Percentiles rank a stretch among this genome's conserved stretches.
Conservation (phyloP, 1,284 basidiomycete genomes). For the Ustilago bromivora region DNA sequence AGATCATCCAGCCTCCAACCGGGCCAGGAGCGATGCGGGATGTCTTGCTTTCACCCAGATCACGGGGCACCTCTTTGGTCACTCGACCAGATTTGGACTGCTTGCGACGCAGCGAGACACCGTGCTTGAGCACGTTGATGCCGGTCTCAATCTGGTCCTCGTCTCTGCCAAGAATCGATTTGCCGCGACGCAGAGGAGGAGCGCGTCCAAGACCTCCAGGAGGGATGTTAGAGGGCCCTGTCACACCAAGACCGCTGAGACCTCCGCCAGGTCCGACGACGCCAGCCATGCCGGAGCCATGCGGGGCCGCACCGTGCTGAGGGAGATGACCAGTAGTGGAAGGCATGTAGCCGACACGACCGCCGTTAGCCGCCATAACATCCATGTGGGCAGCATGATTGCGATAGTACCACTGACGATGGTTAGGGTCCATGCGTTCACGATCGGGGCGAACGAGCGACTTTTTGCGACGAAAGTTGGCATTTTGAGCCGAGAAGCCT, state of each 20-base stretch:
- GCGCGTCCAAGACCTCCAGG: slow-evolving; percentile 60
- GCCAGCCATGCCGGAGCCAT: slow-evolving; percentile 49
- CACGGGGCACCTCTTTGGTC: slow-evolving; percentile 57
- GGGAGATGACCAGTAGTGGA: slow-evolving; percentile 68
- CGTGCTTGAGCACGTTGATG: slow-evolving; percentile 68
- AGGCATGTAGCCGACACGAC: slow-evolving; percentile 66
- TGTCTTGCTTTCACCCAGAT: slow-evolving; percentile 50
- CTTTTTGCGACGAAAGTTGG: slow-evolving; percentile 81
- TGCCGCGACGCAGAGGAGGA: slow-evolving; percentile 64
- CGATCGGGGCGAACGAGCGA: slow-evolving; percentile 92
- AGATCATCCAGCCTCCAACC: slow-evolving; percentile 94
- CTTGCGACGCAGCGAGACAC: slow-evolving; percentile 64
- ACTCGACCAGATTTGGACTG: slow-evolving; percentile 44
- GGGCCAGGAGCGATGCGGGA: slow-evolving; percentile 75
- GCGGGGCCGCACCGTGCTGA: slow-evolving; percentile 66
- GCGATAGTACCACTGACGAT: slow-evolving; percentile 95
- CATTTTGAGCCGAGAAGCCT: slow-evolving; percentile 56
- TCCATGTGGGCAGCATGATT: slow-evolving; percentile 85
- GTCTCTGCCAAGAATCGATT: slow-evolving; percentile 68
- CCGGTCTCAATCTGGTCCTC: slow-evolving; percentile 68
- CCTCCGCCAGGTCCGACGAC: slow-evolving; percentile 66
- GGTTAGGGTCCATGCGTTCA: slow-evolving; percentile 94
- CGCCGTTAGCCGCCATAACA: slow-evolving; percentile 51
- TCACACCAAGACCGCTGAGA: slow-evolving; percentile 66
- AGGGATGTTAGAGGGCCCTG: slow-evolving; percentile 52